These are phyloP conservation scores for Grifola frondosa DNA, from an alignment of 1,284 basidiomycete genomes.

Conservation along the genomic window DNA sequence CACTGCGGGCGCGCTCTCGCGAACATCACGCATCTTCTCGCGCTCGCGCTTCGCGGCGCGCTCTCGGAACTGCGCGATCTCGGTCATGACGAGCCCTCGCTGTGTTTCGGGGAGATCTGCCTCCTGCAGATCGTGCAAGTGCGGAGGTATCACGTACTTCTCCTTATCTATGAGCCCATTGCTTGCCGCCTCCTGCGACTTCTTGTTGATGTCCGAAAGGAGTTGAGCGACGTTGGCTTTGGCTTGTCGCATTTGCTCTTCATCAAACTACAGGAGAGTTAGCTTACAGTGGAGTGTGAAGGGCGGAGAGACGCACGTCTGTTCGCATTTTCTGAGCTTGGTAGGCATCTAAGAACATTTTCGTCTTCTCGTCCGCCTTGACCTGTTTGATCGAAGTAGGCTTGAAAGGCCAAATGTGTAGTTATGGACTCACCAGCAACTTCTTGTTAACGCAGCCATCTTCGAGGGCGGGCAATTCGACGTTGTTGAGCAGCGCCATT, in stretches of 20 bases:
- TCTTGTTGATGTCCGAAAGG: slow-evolving; percentile 58
- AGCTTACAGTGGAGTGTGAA: too few relatives aligned
- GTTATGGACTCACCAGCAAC: slow-evolving; percentile 64
- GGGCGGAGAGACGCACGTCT: slow-evolving; percentile 77
- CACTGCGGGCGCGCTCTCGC: slow-evolving; percentile 50
- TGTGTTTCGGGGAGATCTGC: slow-evolving; percentile 95
- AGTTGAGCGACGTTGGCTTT: slow-evolving; percentile 55
- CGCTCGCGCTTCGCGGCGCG: slow-evolving; percentile 83
- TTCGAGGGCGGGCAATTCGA: slow-evolving; percentile 85
- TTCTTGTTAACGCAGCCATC: slow-evolving; percentile 85
- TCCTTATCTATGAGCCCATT: slow-evolving; percentile 70
- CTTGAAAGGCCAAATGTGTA: slow-evolving; percentile 27
- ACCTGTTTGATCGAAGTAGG: slow-evolving; percentile 54
- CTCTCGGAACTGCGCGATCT: slow-evolving; percentile 92
- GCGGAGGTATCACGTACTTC: slow-evolving; percentile 87
- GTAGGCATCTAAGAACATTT: slow-evolving; percentile 83
- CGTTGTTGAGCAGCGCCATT: slow-evolving; percentile 75
- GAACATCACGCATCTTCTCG: slow-evolving; percentile 78
- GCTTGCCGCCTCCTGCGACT: slow-evolving; percentile 66
- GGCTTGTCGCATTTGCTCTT: slow-evolving; percentile 51
- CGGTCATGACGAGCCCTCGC: slow-evolving; percentile 88
- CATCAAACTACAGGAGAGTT: slow-evolving; percentile 51
- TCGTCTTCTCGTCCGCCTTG: slow-evolving; percentile 93
- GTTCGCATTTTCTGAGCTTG: slow-evolving; percentile 75
- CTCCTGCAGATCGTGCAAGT: slow-evolving; percentile 92